Evolutionary conservation across 345 rosid genomes (phyloP).

Genomic region (Arabidopsis suecica): DNA sequence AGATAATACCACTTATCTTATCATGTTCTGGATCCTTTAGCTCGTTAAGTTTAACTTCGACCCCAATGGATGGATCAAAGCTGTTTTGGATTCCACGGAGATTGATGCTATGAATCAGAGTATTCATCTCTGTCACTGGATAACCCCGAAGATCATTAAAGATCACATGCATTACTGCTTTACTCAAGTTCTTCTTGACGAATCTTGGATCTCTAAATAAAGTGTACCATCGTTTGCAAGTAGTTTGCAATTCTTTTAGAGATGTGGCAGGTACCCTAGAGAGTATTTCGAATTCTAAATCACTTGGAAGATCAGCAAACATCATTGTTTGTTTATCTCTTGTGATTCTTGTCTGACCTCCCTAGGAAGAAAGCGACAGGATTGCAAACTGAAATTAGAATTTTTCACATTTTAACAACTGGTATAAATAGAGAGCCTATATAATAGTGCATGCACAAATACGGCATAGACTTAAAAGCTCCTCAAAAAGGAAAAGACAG

Average conservation of each 20-base stretch:
- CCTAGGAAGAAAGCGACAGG: not conserved
- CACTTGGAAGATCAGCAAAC: not conserved
- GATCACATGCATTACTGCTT: not conserved
- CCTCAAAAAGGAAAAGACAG: too few species aligned
- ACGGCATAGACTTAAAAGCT: too few species aligned
- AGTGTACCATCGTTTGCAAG: slow-evolving; percentile 1
- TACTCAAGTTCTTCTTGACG: not conserved
- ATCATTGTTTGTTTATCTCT: not conserved
- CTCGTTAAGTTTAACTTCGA: not conserved
- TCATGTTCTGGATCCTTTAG: not conserved
- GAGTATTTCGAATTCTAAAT: slow-evolving; percentile 2
- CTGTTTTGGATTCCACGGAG: slow-evolving; percentile 1
- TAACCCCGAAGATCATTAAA: not conserved
- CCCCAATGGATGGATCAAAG: not conserved
- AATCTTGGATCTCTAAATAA: not conserved
- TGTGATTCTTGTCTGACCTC: too few species aligned
- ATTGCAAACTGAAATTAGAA: not conserved
- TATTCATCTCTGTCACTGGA: not conserved
- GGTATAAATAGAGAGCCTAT: too few species aligned
- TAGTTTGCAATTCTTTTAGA: not conserved
- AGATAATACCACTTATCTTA: too few species aligned
- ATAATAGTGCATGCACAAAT: too few species aligned
- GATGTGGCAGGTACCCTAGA: not conserved
- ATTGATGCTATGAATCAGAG: not conserved
- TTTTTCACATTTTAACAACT: too few species aligned